Percentiles rank a stretch among this genome's conserved stretches.
Evolutionary conservation across 148 eudicot species (phyloP).

Genomic region (Pouteria glomerata): DNA sequence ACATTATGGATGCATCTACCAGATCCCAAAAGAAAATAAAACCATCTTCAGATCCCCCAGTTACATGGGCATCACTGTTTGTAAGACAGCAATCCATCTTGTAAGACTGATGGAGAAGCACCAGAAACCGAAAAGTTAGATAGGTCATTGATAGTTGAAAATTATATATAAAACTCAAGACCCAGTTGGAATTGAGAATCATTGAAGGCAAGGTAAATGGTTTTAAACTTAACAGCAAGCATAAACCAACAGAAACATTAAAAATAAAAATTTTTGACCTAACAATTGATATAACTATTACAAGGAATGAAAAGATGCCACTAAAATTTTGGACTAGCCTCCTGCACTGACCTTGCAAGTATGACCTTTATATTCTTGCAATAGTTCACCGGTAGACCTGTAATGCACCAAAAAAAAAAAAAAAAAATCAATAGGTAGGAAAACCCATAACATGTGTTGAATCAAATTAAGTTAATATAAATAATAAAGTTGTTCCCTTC

Average conservation of each 20-base stretch:
- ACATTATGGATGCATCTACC: conserved; percentile 74
- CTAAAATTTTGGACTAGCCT: not conserved
- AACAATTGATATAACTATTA: not conserved
- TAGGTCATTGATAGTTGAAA: not conserved
- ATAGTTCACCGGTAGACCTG: conserved; percentile 77
- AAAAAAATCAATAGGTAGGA: conserved; percentile 1
- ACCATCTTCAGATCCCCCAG: conserved; percentile 96
- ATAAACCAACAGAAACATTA: not conserved
- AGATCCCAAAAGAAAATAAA: conserved; percentile 90
- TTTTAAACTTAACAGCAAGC: not conserved
- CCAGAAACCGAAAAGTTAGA: conserved; percentile 7
- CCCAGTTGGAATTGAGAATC: not conserved
- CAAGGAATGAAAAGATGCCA: not conserved
- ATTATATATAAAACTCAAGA: not conserved
- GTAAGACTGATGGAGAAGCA: conserved; percentile 51
- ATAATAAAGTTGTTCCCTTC: too few relatives aligned
- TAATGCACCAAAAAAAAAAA: conserved; percentile 4
- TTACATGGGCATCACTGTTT: conserved; percentile 81
- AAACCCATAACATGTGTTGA: not conserved
- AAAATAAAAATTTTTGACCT: not conserved
- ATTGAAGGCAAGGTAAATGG: not conserved
- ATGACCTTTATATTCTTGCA: conserved; percentile 96
- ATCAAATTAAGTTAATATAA: too few relatives aligned
- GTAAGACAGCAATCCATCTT: conserved; percentile 97
- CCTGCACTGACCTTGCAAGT: conserved; percentile 70